A percentile compares a stretch with the other conserved stretches of the same genome.
These are phyloP conservation scores for Cladosporium colombiae DNA, from an alignment of 2,329 filamentous ascomycete species.

Conservation along the genomic window DNA sequence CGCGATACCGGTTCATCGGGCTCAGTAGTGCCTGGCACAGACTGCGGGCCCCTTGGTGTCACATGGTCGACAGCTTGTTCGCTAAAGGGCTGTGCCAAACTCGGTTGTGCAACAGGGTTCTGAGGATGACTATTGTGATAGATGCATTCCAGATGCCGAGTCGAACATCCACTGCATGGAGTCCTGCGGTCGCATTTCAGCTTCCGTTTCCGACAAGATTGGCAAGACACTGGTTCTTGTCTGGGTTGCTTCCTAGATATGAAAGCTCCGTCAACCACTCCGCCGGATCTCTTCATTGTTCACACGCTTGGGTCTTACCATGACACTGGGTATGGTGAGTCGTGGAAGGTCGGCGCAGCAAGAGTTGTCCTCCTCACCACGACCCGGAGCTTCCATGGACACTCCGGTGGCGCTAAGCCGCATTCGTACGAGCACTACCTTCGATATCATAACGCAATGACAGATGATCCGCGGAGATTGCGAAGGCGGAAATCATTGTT, in stretches of 20 bases:
- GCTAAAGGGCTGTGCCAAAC: background rate
- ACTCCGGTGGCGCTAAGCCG: background rate
- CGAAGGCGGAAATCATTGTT: background rate
- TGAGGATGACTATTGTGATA: background rate
- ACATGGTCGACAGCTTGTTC: background rate
- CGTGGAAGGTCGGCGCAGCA: background rate
- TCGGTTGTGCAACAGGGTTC: background rate
- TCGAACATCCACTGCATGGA: slow-evolving; percentile 1
- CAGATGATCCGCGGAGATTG: background rate
- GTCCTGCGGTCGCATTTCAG: slow-evolving; percentile 7
- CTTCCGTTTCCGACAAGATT: slow-evolving; percentile 9
- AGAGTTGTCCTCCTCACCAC: background rate
- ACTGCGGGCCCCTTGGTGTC: background rate
- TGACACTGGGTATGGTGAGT: background rate
- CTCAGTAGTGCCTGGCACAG: background rate
- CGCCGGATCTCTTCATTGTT: background rate
- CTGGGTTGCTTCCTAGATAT: background rate
- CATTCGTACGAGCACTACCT: background rate
- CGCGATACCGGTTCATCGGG: background rate
- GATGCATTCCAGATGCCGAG: background rate
- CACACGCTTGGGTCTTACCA: background rate
- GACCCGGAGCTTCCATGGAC: slow-evolving; percentile 1
- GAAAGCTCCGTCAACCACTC: background rate
- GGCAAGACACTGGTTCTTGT: slow-evolving; percentile 15
- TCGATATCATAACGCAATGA: background rate